Conservation (phyloP, 352 stramenopile species). For the Globisporangium abappressorium region DNA sequence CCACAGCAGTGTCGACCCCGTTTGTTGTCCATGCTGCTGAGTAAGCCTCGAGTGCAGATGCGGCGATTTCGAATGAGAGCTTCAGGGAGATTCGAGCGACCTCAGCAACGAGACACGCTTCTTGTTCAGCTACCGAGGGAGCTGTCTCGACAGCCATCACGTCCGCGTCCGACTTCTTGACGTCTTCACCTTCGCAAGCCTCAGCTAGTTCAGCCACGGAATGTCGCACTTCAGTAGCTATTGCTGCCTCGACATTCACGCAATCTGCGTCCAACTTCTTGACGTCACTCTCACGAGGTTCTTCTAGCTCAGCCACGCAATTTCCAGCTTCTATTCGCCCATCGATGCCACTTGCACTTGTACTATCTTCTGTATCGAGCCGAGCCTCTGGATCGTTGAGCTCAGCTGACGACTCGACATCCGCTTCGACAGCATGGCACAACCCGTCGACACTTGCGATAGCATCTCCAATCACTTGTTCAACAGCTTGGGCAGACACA, state of each 20-base stretch:
- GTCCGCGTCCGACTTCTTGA: not conserved
- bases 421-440: not conserved
- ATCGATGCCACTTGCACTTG: not conserved
- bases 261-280: not conserved
- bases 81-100: conserved; percentile 1
- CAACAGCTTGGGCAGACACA: not conserved
- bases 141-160: not conserved
- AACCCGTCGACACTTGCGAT: not conserved
- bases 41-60: conserved; percentile 11
- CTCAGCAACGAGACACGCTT: conserved; percentile 1
- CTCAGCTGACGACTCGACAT: not conserved
- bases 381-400: not conserved
- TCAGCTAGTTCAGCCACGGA: not conserved
- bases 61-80: conserved; percentile 6
- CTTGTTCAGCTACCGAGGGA: too few species aligned
- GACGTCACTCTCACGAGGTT: not conserved
- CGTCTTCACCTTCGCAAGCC: not conserved
- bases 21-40: not conserved
- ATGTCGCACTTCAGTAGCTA: not conserved
- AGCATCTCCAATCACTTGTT: not conserved
- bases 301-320: not conserved
- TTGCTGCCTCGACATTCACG: not conserved
- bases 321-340: not conserved
- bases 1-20: not conserved
- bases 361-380: not conserved